phyloP scores from a whole-genome alignment of 441 rosid genomes.

The Brassica balearica region DNA sequence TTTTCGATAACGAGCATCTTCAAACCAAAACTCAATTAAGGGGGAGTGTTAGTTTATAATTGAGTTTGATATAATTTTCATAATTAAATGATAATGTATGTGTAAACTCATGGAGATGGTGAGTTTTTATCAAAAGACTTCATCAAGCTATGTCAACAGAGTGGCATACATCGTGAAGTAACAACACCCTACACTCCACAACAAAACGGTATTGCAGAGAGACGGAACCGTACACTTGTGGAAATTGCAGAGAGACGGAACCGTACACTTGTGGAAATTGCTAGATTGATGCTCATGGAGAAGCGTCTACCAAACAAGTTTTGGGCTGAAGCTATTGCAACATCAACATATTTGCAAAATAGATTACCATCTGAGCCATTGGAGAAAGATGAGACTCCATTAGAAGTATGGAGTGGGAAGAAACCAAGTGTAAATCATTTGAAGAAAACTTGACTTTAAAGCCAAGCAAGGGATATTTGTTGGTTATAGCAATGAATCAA shows the following conservation, averaged over 20 bases:
- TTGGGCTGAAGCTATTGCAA: not conserved
- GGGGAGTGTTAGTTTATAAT: no score
- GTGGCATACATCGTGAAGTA: not conserved
- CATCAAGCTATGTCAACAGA: not conserved
- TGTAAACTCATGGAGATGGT: not conserved
- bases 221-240: not conserved
- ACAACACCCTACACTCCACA: not conserved
- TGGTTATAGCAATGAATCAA: not conserved
- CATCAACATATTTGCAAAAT: not conserved
- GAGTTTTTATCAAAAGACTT: not conserved
- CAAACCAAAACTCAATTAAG: no score
- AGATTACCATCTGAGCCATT: not conserved
- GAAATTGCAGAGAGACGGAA: not conserved
- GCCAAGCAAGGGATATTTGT: not conserved
- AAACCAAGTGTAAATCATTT: not conserved
- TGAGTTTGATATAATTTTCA: no score
- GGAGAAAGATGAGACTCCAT: not conserved
- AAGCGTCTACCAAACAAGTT: not conserved
- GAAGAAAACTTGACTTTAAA: not conserved
- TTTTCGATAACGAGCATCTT: not conserved
- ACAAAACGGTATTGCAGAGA: not conserved
- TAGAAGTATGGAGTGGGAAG: not conserved
- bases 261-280: no score
- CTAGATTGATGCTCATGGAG: not conserved
- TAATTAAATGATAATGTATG: no score